A percentile compares a stretch with the other conserved stretches of the same genome.
phyloP scores from a whole-genome alignment of 2,329 filamentous ascomycete genomes.

The Trichoderma asperellum region DNA sequence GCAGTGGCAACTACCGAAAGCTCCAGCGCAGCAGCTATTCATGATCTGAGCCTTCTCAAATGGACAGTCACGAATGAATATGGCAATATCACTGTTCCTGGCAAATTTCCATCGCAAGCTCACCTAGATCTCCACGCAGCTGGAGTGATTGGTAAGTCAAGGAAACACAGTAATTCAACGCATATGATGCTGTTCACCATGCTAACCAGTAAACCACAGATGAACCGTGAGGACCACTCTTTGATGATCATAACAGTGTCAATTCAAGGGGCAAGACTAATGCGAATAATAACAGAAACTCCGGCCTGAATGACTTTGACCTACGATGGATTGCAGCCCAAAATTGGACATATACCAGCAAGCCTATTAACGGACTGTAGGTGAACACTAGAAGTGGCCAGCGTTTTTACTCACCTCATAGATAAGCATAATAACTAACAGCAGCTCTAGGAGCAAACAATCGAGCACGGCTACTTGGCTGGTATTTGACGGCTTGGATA shows the following conservation, averaged over 20 bases:
- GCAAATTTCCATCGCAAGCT: constrained; percentile 59
- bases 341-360: constrained; percentile 66
- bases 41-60: constrained; percentile 9
- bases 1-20: background rate
- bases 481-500: constrained; percentile 65
- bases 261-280: background rate
- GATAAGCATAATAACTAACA: constrained; percentile 12
- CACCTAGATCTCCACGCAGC: constrained; percentile 61
- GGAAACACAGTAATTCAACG: background rate
- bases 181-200: background rate
- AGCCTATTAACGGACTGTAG: constrained; percentile 46
- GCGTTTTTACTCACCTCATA: background rate
- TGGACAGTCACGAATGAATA: constrained; percentile 28
- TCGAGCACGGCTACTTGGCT: constrained; percentile 52
- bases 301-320: constrained; percentile 62
- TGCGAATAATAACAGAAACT: constrained; percentile 43
- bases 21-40: constrained; percentile 3
- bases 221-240: constrained; percentile 40
- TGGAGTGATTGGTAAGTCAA: constrained; percentile 50
- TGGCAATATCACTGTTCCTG: constrained; percentile 48
- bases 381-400: constrained; percentile 27
- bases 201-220: background rate
- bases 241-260: background rate
- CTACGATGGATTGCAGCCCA: constrained; percentile 56
- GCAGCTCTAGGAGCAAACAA: constrained; percentile 34